phyloP scores from a whole-genome alignment of 768 basidiomycete species.

The Xerocomellus dryophilus region DNA sequence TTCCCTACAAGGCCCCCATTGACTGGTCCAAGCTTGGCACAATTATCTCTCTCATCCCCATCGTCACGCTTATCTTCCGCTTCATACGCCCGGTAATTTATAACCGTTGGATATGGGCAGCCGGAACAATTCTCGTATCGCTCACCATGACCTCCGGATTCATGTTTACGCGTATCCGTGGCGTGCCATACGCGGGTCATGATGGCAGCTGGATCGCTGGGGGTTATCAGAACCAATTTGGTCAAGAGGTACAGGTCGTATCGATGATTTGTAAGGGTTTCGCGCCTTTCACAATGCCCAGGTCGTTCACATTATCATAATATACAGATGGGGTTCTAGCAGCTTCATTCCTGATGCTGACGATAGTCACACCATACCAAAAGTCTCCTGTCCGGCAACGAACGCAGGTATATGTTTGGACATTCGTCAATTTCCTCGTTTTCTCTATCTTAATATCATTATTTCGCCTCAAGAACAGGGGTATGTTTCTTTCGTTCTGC shows the following conservation, averaged over 20 bases:
- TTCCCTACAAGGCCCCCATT: constrained; percentile 80
- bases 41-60: constrained; percentile 43
- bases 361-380: constrained; percentile 76
- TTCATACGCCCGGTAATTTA: constrained; percentile 63
- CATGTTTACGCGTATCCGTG: constrained; percentile 96
- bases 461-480: constrained; percentile 89
- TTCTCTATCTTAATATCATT: constrained; percentile 85
- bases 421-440: constrained; percentile 71
- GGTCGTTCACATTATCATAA: constrained; percentile 3
- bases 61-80: constrained; percentile 49
- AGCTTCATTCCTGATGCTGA: constrained; percentile 75
- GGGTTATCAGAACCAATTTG: constrained; percentile 88
- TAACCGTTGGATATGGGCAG: constrained; percentile 79
- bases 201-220: constrained; percentile 79
- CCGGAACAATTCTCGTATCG: constrained; percentile 57
- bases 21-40: constrained; percentile 62
- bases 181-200: constrained; percentile 61
- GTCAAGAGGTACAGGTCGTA: constrained; percentile 89
- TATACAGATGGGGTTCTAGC: constrained; percentile 78
- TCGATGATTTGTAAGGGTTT: constrained; percentile 73
- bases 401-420: constrained; percentile 87
- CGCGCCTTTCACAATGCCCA: not conserved
- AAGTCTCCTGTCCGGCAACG: constrained; percentile 72
- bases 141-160: constrained; percentile 87
- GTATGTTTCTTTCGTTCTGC: constrained; percentile 37